Percentiles rank a stretch among this genome's conserved stretches.
These are phyloP conservation scores for Paramyrothecium roridum DNA, from an alignment of 2,329 filamentous ascomycete genomes.

Conservation along the genomic window DNA sequence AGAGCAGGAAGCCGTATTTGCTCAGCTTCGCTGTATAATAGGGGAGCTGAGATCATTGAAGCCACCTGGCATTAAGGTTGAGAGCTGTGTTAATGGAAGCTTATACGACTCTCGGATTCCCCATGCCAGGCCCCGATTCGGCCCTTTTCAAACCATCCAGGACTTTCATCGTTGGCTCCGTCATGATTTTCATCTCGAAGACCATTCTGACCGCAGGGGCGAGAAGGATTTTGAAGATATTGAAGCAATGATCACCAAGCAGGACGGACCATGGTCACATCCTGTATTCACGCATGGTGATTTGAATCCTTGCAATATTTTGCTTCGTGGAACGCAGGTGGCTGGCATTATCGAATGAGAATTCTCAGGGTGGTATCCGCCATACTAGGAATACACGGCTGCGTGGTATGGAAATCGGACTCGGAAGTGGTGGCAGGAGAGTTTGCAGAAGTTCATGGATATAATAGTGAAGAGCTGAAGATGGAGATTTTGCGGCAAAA, in stretches of 20 bases:
- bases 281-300: constrained; percentile 46
- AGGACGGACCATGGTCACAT: constrained; percentile 29
- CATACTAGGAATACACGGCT: constrained; percentile 30
- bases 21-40: constrained; percentile 16
- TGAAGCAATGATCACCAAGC: constrained; percentile 28
- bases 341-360: constrained; percentile 40
- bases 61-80: constrained; percentile 11
- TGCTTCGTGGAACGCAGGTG: constrained; percentile 35
- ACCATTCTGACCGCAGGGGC: constrained; percentile 9
- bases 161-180: constrained; percentile 30
- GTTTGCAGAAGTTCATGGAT: neutral
- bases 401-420: constrained; percentile 10
- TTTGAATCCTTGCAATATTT: constrained; percentile 39
- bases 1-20: constrained; percentile 10
- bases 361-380: constrained; percentile 26
- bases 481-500: constrained; percentile 37
- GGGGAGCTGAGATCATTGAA: constrained; percentile 17
- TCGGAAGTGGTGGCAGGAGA: neutral
- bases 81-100: constrained; percentile 21
- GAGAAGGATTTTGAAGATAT: constrained; percentile 21
- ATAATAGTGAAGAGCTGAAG: neutral
- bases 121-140: constrained; percentile 13
- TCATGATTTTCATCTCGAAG: constrained; percentile 16
- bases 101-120: constrained; percentile 22
- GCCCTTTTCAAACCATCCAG: constrained; percentile 25